phyloP scores from a whole-genome alignment of 225 moss, liverwort and hornwort species.

The Pseudisothecium myosuroides region DNA sequence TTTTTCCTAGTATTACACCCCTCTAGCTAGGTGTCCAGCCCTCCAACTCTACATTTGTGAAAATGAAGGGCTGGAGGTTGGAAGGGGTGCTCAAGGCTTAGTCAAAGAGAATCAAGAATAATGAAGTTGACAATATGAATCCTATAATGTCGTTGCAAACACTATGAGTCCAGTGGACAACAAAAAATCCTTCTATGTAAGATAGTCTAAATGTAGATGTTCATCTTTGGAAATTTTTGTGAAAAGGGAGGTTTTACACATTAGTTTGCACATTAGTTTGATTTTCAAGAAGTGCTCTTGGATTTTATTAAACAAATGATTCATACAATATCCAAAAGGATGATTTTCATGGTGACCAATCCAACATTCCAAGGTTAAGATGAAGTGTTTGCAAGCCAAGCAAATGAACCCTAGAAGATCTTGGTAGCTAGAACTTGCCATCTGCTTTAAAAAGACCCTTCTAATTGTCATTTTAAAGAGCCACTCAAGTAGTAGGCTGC shows the following conservation, averaged over 20 bases:
- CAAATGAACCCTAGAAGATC: not conserved
- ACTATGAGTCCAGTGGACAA: fast-evolving
- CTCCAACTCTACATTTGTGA: too few species aligned
- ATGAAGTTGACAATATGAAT: not conserved
- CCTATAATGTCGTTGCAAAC: fast-evolving
- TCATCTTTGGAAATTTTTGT: fast-evolving
- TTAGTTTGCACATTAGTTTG: not conserved
- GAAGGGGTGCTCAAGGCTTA: fast-evolving
- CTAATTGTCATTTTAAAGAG: not conserved
- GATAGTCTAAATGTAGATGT: not conserved
- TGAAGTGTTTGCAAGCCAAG: not conserved
- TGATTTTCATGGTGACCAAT: not conserved
- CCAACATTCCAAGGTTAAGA: fast-evolving
- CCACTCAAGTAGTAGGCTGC: fast-evolving
- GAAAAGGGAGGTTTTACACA: not conserved
- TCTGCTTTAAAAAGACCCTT: not conserved
- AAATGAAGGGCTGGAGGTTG: fast-evolving
- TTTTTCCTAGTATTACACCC: not conserved
- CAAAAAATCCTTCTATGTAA: not conserved
- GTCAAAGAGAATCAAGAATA: not conserved
- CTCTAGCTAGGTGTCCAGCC: fast-evolving
- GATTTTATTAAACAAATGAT: not conserved
- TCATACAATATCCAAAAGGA: fast-evolving
- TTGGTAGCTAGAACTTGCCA: not conserved
- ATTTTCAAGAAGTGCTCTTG: not conserved